Evolutionary conservation across 305 asterid genomes (phyloP).

Genomic region (Caryopteris hybrid): DNA sequence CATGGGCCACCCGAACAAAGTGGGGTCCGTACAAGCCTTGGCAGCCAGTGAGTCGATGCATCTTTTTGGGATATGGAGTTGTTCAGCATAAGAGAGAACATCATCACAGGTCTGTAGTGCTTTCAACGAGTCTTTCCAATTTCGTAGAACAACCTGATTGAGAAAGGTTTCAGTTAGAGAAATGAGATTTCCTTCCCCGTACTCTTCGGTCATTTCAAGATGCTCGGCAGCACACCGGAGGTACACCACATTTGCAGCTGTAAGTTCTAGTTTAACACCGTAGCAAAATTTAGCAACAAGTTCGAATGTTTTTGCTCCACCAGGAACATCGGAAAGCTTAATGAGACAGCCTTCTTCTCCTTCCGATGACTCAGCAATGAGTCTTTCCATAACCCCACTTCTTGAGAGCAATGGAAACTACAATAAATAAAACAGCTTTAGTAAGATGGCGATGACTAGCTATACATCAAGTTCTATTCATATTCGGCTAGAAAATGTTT

Average conservation of each 20-base stretch:
- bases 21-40: conserved; percentile 79
- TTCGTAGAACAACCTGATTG: conserved; percentile 66
- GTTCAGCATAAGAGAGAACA: conserved; percentile 57
- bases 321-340: conserved; percentile 63
- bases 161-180: conserved; percentile 76
- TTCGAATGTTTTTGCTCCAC: conserved; percentile 86
- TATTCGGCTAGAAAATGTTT: neutral
- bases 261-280: conserved; percentile 88
- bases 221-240: conserved; percentile 88
- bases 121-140: conserved; percentile 86
- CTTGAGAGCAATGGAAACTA: conserved; percentile 97
- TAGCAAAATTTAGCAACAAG: conserved; percentile 92
- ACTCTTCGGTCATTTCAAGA: conserved; percentile 89
- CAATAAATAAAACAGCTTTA: conserved; percentile 13
- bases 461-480: neutral
- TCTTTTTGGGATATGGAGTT: conserved; percentile 59
- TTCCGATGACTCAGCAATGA: conserved; percentile 69
- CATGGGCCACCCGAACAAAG: conserved; percentile 91
- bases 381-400: conserved; percentile 87
- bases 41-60: conserved; percentile 83
- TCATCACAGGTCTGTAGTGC: conserved; percentile 86
- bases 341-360: conserved; percentile 57
- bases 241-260: conserved; percentile 79
- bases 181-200: conserved; percentile 82
- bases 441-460: neutral